These are phyloP conservation scores for Mycena alexandri DNA, from an alignment of 768 basidiomycete species.

Conservation along the genomic window DNA sequence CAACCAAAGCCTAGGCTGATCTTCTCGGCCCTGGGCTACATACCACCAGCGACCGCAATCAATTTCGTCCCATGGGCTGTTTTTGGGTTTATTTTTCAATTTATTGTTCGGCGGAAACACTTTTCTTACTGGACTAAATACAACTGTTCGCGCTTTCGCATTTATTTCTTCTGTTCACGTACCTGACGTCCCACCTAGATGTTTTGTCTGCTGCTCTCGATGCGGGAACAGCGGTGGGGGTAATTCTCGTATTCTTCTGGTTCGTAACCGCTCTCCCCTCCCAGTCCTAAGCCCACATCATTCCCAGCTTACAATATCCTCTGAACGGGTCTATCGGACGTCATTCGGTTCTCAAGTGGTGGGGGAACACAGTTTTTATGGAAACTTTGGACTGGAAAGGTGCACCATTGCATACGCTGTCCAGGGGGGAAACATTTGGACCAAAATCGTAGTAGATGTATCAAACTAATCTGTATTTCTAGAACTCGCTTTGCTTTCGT, in stretches of 20 bases:
- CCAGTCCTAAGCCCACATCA: not conserved
- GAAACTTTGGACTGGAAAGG: constrained; percentile 44
- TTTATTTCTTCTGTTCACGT: not conserved
- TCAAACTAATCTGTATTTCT: constrained; percentile 22
- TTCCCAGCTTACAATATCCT: constrained; percentile 59
- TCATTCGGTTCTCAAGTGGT: constrained; percentile 54
- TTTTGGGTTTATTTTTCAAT: constrained; percentile 84
- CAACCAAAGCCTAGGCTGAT: constrained; percentile 61
- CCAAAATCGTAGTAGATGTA: constrained; percentile 19
- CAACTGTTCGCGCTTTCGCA: constrained; percentile 63
- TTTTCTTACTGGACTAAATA: constrained; percentile 86
- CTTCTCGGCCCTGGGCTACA: constrained; percentile 74
- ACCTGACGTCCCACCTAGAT: constrained; percentile 53
- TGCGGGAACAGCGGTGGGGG: constrained; percentile 76
- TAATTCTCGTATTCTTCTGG: constrained; percentile 79
- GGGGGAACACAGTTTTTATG: constrained; percentile 53
- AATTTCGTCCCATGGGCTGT: constrained; percentile 88
- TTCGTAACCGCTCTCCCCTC: constrained; percentile 46
- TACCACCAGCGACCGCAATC: constrained; percentile 87
- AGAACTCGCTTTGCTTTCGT: constrained; percentile 22
- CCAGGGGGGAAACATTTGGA: constrained; percentile 45
- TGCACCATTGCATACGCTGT: constrained; percentile 36
- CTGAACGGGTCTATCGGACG: constrained; percentile 54
- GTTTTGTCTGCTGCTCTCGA: constrained; percentile 83
- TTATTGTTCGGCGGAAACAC: constrained; percentile 71